Evolutionary conservation across 1,139 yeast genomes (phyloP).

Genomic region (Yamadazyma songkhlaensis): DNA sequence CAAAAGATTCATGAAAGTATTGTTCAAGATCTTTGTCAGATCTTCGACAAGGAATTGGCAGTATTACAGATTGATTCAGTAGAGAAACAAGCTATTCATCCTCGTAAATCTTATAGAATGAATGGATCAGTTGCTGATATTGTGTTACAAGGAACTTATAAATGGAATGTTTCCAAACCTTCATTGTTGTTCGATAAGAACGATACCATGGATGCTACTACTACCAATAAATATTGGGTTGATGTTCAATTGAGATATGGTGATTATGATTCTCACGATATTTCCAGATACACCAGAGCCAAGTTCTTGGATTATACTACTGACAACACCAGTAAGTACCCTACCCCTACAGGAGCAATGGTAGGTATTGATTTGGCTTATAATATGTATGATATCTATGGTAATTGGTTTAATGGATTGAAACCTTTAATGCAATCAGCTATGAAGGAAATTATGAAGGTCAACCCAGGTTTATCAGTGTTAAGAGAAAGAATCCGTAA

Average conservation of each 20-base stretch:
- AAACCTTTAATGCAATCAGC: slow-evolving; percentile 89
- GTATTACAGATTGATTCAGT: slow-evolving; percentile 81
- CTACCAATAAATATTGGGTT: slow-evolving; percentile 83
- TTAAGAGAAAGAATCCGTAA: slow-evolving; percentile 91
- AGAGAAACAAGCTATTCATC: slow-evolving; percentile 91
- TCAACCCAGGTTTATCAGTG: slow-evolving; percentile 91
- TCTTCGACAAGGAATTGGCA: slow-evolving; percentile 83
- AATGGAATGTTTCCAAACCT: slow-evolving; percentile 86
- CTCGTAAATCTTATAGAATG: slow-evolving; percentile 96
- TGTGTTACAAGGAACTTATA: slow-evolving; percentile 67
- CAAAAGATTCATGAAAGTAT: slow-evolving; percentile 97
- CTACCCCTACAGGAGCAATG: slow-evolving; percentile 90
- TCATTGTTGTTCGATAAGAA: slow-evolving; percentile 66
- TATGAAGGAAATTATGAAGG: slow-evolving; percentile 90
- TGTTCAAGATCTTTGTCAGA: slow-evolving; percentile 91
- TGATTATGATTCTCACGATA: slow-evolving; percentile 96
- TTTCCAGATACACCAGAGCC: slow-evolving; percentile 89
- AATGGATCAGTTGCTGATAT: slow-evolving; percentile 94
- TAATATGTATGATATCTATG: slow-evolving; percentile 94
- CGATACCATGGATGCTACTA: slow-evolving; percentile 48
- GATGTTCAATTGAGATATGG: slow-evolving; percentile 96
- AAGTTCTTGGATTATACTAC: slow-evolving; percentile 90
- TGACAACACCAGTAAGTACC: slow-evolving; percentile 82
- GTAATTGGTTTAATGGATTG: slow-evolving; percentile 96
- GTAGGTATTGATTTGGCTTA: slow-evolving; percentile 92